Evolutionary conservation across 2,329 filamentous ascomycete species (phyloP).

Genomic region (Cercospora citrullina): DNA sequence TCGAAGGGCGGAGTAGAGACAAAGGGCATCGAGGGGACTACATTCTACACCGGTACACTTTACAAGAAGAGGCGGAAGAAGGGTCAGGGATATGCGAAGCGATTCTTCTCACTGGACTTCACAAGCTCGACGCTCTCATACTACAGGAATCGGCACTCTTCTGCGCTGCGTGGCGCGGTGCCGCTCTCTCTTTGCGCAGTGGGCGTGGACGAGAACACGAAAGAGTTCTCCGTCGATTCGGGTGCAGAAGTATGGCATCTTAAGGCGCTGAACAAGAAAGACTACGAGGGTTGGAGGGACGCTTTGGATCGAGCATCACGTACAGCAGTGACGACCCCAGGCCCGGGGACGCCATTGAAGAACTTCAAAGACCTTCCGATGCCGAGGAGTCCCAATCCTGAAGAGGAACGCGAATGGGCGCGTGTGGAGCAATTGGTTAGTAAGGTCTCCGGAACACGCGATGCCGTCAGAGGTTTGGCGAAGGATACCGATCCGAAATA

Average conservation of each 20-base stretch:
- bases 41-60: conserved; percentile 79
- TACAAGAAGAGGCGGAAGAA: conserved; percentile 90
- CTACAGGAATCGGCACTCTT: conserved; percentile 91
- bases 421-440: conserved; percentile 83
- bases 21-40: conserved; percentile 41
- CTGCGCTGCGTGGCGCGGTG: conserved; percentile 86
- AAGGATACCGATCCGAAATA: conserved; percentile 76
- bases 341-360: conserved; percentile 35
- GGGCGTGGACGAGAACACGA: conserved; percentile 79
- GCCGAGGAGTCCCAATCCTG: conserved; percentile 36
- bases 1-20: conserved; percentile 40
- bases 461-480: conserved; percentile 82
- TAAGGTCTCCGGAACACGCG: conserved; percentile 80
- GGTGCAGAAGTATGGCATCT: conserved; percentile 97
- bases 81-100: conserved; percentile 86
- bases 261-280: conserved; percentile 74
- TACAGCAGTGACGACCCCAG: conserved; percentile 21
- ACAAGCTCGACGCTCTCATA: conserved; percentile 93
- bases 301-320: conserved; percentile 73
- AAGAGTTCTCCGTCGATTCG: conserved; percentile 95
- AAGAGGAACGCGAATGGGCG: conserved; percentile 82
- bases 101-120: conserved; percentile 96
- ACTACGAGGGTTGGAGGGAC: conserved; percentile 84
- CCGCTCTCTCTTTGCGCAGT: conserved; percentile 89
- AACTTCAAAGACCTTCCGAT: conserved; percentile 19